Conservation (phyloP, 176 grass and related monocot genomes). For the Guadua angustifolia region DNA sequence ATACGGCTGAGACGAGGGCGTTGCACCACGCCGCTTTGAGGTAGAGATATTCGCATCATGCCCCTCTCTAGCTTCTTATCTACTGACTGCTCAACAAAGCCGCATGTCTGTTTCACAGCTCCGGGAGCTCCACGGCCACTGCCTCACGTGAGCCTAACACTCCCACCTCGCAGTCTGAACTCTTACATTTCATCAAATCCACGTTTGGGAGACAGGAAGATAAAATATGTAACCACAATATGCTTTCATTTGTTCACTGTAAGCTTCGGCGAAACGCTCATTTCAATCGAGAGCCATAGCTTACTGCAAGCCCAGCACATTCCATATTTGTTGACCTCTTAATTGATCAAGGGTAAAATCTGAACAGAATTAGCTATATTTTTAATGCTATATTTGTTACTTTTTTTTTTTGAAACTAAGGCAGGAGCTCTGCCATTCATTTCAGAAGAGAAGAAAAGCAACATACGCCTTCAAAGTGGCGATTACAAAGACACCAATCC, state of each 20-base stretch:
- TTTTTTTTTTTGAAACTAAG: too few species aligned
- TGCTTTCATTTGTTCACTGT: background rate
- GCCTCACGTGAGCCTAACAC: slow-evolving; percentile 6
- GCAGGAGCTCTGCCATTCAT: too few species aligned
- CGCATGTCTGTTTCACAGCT: slow-evolving; percentile 33
- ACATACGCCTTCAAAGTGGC: too few species aligned
- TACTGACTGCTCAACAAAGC: background rate
- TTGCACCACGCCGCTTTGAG: slow-evolving; percentile 39
- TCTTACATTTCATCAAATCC: slow-evolving; percentile 58
- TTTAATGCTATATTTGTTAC: slow-evolving; percentile 1
- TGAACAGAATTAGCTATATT: slow-evolving; percentile 8
- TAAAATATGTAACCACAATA: slow-evolving; percentile 1
- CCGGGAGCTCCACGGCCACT: background rate
- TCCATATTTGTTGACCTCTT: too few species aligned
- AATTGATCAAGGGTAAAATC: slow-evolving; percentile 61
- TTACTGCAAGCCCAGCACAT: background rate
- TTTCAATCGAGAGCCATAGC: background rate
- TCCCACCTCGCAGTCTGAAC: slow-evolving; percentile 37
- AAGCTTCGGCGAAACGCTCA: background rate
- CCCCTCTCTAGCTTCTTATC: background rate
- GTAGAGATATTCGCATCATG: background rate
- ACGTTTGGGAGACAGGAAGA: slow-evolving; percentile 53
- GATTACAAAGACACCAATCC: too few species aligned
- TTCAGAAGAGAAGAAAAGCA: too few species aligned
- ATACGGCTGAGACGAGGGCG: slow-evolving; percentile 8